phyloP scores from a whole-genome alignment of 768 basidiomycete genomes.

The Naematelia encephala region DNA sequence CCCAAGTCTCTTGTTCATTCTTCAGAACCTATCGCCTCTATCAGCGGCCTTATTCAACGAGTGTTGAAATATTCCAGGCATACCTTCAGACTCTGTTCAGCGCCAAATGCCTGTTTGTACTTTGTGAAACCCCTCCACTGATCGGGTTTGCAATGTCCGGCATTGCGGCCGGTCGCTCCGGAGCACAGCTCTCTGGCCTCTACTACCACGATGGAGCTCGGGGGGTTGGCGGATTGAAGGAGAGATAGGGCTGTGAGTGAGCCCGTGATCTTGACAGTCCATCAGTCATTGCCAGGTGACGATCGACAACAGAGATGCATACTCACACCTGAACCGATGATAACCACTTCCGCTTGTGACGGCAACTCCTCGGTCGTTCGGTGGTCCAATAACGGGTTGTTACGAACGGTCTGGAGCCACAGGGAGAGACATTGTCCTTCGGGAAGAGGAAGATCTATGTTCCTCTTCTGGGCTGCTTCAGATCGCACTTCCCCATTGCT shows the following conservation, averaged over 20 bases:
- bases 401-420: slow-evolving; percentile 12
- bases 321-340: slow-evolving; percentile 18
- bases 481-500: background rate
- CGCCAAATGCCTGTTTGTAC: slow-evolving; percentile 19
- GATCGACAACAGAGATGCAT: too few relatives aligned
- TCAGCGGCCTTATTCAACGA: too few relatives aligned
- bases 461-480: background rate
- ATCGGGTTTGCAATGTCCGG: slow-evolving; percentile 25
- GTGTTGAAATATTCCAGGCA: too few relatives aligned
- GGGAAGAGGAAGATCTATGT: slow-evolving; percentile 4
- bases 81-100: slow-evolving; percentile 24
- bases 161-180: slow-evolving; percentile 20
- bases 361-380: slow-evolving; percentile 10
- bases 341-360: slow-evolving; percentile 9
- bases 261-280: slow-evolving; percentile 10
- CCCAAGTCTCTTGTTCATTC: slow-evolving; percentile 35
- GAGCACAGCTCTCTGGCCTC: slow-evolving; percentile 15
- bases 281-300: slow-evolving; percentile 3
- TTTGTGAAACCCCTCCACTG: slow-evolving; percentile 27
- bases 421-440: slow-evolving; percentile 12
- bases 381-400: slow-evolving; percentile 12
- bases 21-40: slow-evolving; percentile 12
- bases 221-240: slow-evolving; percentile 4
- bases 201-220: slow-evolving; percentile 10
- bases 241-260: slow-evolving; percentile 6